Conservation (phyloP, 148 eudicot genomes). For the Talinum fruticosum region DNA sequence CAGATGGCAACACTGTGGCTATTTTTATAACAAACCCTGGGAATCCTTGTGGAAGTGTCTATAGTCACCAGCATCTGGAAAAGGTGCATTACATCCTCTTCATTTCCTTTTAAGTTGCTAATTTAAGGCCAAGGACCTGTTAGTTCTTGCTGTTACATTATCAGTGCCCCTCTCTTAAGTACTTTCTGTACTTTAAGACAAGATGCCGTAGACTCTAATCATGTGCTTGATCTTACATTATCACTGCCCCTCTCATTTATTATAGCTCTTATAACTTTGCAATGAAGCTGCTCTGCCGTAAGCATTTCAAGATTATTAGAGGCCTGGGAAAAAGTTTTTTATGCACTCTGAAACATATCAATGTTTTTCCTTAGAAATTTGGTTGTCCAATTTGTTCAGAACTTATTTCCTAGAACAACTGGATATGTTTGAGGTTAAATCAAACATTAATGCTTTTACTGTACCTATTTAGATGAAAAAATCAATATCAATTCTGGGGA, state of each 20-base stretch:
- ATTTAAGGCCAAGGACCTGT: no score
- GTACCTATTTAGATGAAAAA: background rate
- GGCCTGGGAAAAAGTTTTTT: background rate
- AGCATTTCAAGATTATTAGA: background rate
- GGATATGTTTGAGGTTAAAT: background rate
- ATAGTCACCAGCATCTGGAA: constrained; percentile 30
- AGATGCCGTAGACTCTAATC: background rate
- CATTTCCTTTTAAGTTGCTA: no score
- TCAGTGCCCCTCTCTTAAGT: background rate
- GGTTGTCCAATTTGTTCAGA: background rate
- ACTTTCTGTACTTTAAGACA: background rate
- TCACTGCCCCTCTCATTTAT: background rate
- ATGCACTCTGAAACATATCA: background rate
- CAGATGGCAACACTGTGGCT: constrained; percentile 38
- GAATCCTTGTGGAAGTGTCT: constrained; percentile 44
- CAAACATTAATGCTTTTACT: background rate
- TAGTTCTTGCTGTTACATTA: no score
- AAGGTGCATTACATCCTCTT: constrained; percentile 16
- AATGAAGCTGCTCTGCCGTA: background rate
- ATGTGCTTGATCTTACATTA: background rate
- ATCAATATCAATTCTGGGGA: background rate
- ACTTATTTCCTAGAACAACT: background rate
- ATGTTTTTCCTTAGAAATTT: background rate
- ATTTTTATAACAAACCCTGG: constrained; percentile 43
- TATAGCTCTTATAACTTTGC: background rate